Conservation (phyloP, 1,284 basidiomycete genomes). For the Cutaneotrichosporon spelunceum region DNA sequence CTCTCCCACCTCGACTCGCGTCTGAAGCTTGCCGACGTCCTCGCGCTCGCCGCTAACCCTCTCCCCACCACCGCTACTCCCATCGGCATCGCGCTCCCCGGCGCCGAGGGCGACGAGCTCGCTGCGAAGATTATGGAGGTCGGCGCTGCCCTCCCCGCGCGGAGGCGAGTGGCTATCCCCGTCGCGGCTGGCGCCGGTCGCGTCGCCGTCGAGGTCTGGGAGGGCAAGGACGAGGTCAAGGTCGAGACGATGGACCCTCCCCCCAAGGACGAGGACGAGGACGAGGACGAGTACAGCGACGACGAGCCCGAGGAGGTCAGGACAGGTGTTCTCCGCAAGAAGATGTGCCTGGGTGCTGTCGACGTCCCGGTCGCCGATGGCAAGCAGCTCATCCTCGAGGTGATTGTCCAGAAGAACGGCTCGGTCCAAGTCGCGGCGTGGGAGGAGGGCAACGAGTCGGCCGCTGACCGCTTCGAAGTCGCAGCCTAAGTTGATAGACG, state of each 20-base stretch:
- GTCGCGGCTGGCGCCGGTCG: constrained; percentile 58
- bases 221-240: constrained; percentile 76
- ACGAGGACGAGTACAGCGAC: constrained; percentile 48
- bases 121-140: constrained; percentile 63
- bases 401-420: constrained; percentile 60
- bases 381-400: constrained; percentile 62
- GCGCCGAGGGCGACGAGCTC: constrained; percentile 53
- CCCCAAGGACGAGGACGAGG: constrained; percentile 43
- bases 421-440: constrained; percentile 56
- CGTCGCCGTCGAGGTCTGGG: constrained; percentile 80
- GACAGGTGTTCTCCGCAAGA: constrained; percentile 63
- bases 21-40: constrained; percentile 50
- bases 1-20: constrained; percentile 58
- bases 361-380: constrained; percentile 58
- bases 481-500: constrained; percentile 5
- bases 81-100: constrained; percentile 77
- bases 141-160: constrained; percentile 75
- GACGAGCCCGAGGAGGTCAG: constrained; percentile 66
- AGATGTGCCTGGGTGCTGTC: constrained; percentile 55
- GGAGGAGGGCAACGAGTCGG: constrained; percentile 55
- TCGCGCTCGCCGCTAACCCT: constrained; percentile 57
- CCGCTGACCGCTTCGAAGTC: constrained; percentile 35
- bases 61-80: constrained; percentile 62
- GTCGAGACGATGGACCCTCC: constrained; percentile 60
- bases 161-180: constrained; percentile 69